A percentile compares a stretch with the other conserved stretches of the same genome.
phyloP scores from a whole-genome alignment of 2,329 filamentous ascomycete genomes.

The Xylariaceae sp. region DNA sequence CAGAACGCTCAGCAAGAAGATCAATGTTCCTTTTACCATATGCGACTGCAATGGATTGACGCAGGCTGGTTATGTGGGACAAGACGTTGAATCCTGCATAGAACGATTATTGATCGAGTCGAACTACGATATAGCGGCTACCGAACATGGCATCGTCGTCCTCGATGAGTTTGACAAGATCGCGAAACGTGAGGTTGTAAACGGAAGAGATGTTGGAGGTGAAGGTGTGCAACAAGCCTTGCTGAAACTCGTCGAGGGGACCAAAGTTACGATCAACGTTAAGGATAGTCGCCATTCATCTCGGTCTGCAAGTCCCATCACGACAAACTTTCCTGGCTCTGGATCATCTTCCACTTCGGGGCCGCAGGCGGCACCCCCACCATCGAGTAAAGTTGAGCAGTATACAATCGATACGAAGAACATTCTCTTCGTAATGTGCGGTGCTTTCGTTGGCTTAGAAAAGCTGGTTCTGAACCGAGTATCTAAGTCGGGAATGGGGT shows the following conservation, averaged over 20 bases:
- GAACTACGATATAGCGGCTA: constrained; percentile 78
- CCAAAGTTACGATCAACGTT: constrained; percentile 84
- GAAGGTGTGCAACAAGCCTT: constrained; percentile 96
- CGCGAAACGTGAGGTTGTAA: constrained; percentile 76
- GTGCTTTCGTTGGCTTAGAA: constrained; percentile 88
- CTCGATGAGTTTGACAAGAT: constrained; percentile 98
- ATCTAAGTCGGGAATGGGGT: constrained; percentile 79
- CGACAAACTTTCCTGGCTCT: constrained; percentile 46
- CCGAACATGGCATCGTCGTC: constrained; percentile 90
- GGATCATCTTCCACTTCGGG: constrained; percentile 39
- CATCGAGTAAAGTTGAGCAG: constrained; percentile 52
- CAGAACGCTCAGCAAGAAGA: constrained; percentile 81
- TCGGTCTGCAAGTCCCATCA: constrained; percentile 47
- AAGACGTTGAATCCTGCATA: constrained; percentile 94
- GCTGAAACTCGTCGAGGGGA: constrained; percentile 92
- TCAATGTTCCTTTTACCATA: constrained; percentile 95
- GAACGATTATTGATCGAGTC: constrained; percentile 84
- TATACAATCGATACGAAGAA: constrained; percentile 86
- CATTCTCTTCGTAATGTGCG: constrained; percentile 94
- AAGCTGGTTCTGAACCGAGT: constrained; percentile 85
- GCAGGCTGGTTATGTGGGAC: constrained; percentile 94
- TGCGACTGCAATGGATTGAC: constrained; percentile 95
- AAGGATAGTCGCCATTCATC: constrained; percentile 63
- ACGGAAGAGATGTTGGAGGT: constrained; percentile 89
- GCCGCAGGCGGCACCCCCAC: constrained; percentile 40